phyloP scores from a whole-genome alignment of 257 asterid genomes.

The Jasminum sambac region DNA sequence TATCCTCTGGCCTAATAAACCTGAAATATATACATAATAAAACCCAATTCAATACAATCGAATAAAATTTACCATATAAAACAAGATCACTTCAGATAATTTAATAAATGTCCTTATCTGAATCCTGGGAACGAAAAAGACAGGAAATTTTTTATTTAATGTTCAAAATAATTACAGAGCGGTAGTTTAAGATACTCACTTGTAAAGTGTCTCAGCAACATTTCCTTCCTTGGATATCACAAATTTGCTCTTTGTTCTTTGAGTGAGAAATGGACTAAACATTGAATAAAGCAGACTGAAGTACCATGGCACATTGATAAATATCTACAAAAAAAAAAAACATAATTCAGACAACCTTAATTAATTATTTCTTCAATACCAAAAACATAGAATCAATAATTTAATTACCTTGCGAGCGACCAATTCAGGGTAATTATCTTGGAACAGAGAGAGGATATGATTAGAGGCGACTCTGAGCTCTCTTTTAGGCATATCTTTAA shows the following conservation, averaged over 20 bases:
- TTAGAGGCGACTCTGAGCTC: constrained; percentile 85
- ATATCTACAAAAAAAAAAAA: constrained; percentile 47
- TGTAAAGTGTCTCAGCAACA: constrained; percentile 85
- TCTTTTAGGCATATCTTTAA: constrained; percentile 81
- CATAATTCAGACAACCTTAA: too few species aligned
- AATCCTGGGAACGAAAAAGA: constrained; percentile 2
- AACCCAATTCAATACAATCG: neutral
- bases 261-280: constrained; percentile 94
- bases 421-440: constrained; percentile 95
- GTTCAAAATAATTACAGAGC: neutral
- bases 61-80: neutral
- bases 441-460: constrained; percentile 76
- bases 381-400: neutral
- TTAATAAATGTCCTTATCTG: constrained; percentile 16
- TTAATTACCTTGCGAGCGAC: constrained; percentile 76
- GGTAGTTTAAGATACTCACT: constrained; percentile 37
- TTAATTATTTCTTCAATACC: too few species aligned
- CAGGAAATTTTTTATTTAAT: neutral
- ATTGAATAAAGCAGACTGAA: constrained; percentile 83
- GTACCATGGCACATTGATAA: constrained; percentile 94
- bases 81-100: constrained; percentile 24
- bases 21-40: constrained; percentile 38
- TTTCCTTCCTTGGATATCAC: constrained; percentile 92
- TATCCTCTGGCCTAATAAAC: constrained; percentile 73
- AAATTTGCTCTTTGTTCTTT: constrained; percentile 91